phyloP scores from a whole-genome alignment of 257 asterid genomes.

The Penstemon newberryi region DNA sequence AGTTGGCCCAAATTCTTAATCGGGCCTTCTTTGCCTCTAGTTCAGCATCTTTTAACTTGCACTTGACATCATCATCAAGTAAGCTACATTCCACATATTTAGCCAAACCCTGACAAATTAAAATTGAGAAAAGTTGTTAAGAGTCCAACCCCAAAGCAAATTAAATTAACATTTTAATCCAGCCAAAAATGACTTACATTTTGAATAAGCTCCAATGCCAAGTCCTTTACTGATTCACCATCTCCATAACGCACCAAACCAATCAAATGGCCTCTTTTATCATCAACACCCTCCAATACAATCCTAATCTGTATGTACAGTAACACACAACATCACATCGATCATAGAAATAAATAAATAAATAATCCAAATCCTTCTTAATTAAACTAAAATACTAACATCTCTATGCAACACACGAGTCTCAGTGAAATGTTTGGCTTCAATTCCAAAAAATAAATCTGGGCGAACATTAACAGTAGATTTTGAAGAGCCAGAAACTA shows the following conservation, averaged over 20 bases:
- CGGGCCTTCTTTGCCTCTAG: slow-evolving; percentile 86
- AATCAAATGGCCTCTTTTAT: slow-evolving; percentile 81
- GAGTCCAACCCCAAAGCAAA: too few relatives aligned
- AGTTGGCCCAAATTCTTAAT: slow-evolving; percentile 87
- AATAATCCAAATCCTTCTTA: background rate
- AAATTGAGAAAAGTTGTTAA: too few relatives aligned
- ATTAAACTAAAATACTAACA: slow-evolving; percentile 44
- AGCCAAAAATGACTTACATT: slow-evolving; percentile 45
- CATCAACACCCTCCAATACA: slow-evolving; percentile 88
- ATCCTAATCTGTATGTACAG: slow-evolving; percentile 68
- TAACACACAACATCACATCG: background rate
- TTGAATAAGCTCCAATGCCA: slow-evolving; percentile 91
- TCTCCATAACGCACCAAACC: slow-evolving; percentile 89
- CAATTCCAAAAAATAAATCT: slow-evolving; percentile 86
- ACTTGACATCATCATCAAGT: slow-evolving; percentile 73
- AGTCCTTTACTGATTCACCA: slow-evolving; percentile 85
- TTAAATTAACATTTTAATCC: too few relatives aligned
- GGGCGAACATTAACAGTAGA: slow-evolving; percentile 66
- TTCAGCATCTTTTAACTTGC: slow-evolving; percentile 75
- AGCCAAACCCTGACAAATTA: slow-evolving; percentile 4
- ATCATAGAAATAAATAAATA: background rate
- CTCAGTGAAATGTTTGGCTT: slow-evolving; percentile 97
- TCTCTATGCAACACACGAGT: slow-evolving; percentile 91
- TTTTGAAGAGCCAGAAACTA: slow-evolving; percentile 69
- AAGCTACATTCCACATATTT: slow-evolving; percentile 87